Evolutionary conservation across 441 rosid species (phyloP), one percentile per base, ranked within the genome.

Genomic region (Adansonia rubrostipa): DNA sequence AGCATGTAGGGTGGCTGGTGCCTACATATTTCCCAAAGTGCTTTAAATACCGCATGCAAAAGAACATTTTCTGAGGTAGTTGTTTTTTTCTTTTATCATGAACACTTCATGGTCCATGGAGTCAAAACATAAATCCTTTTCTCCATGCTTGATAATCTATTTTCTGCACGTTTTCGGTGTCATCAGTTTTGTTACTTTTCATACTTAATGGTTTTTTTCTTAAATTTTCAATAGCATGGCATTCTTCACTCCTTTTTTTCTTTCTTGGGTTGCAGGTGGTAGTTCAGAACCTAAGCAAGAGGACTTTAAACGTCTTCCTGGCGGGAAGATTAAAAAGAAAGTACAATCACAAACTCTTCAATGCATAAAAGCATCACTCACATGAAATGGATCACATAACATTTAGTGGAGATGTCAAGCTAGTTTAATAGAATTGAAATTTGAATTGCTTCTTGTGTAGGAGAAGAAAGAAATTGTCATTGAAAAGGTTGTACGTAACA

Each of bases 401-500:
- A 36, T 73, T 74, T 22, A 17, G 7, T 50, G 28, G 74, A 20
- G 40, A 63, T 50, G 7, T 17, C 53, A 22, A 56, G 28, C 74
- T 51, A 57, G 64, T 69, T 77, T 48, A 48, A 6, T 42, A 20
- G 47, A 77, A 56, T 57, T 68, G n/a, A 67, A 28, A 50, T 73
- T 54, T 54, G 36, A 4, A 40, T 61, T 67, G 5, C 10, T 11
- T 74, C 28, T 5, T 72, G 64, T 75, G 50, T 75, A 90, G 96
- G 93, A 86, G 62, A 92, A 84, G 80, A 85, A 81, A 87, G 96
- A 92, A 87, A 91, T 92, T 78, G 70, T 92, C 40, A 91, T 91
- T 14, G 96, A 92, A 79, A 92, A 90, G 84, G 88, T 92, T 64
- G 85, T 87, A 19, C 89, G 90, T 74, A 92, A 90, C 85, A 90